Base-by-base conservation (phyloP, 768 basidiomycete species). In the Exidia glandulosa region DNA sequence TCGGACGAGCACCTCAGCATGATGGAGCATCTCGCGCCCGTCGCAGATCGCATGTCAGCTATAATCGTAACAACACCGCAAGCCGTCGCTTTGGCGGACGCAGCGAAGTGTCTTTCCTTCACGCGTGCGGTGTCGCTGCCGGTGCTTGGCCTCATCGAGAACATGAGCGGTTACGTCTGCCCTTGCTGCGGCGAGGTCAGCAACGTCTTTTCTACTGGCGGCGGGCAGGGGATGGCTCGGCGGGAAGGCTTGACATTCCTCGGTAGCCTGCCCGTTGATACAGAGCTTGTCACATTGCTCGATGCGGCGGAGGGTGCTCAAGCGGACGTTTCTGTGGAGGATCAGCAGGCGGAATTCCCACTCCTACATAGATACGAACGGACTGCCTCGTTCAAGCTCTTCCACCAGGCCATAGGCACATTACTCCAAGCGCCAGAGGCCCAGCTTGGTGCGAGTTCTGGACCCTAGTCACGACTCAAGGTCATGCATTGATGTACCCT, bases 81-180 rank as follows among this genome's bases (percentile, higher is more conserved):
- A 74, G 93, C 93, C 19, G 91, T 98, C 34, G 94, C 96, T 0
- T 79, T 98, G 57, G 85, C 90, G 73, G 96, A 98, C 73, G 90
- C 88, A 54, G 86, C 93, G 78, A 98, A 98, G 74, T 96, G 93
- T 65, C 81, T 98, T 61, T 94, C 94, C 45, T 99, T 99, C 74
- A 90, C 94, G 14, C 88, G 88, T 19, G 82, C 90, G 9, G 88
- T 94, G 64, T 81, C 82, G 57, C 76, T 98, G 14, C 93, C 88
- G 14, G 86, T 99, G 34, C 75, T 95, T 60, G 96, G 96, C 9
- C 72, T 99, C 56, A 85, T 99, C 66, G 96, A 98, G 70, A 99
- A 98, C 74, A 98, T 98, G 96, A 90, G 91, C 64, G 96, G 96
- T 56, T 98, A 96, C 73, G 89, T 88, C 23, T 98, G 95, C 68